These are phyloP conservation scores for Zymoseptoria pseudotritici DNA, from an alignment of 2,329 filamentous ascomycete species.

Conservation along the genomic window DNA sequence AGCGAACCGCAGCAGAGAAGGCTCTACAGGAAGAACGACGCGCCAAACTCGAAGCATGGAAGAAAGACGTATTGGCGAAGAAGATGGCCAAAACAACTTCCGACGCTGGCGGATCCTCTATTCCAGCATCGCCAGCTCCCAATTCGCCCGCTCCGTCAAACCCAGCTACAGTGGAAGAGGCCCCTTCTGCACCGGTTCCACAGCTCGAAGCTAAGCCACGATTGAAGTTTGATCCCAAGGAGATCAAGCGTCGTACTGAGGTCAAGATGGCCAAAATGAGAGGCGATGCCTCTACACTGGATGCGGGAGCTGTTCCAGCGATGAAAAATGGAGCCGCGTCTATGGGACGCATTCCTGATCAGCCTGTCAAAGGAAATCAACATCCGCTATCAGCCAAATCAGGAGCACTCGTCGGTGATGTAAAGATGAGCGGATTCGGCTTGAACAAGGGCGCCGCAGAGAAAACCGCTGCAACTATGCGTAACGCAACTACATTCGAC, in stretches of 20 bases:
- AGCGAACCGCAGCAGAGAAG: constrained; percentile 31
- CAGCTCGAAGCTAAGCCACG: constrained; percentile 84
- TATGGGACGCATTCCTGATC: constrained; percentile 19
- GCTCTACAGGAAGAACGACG: constrained; percentile 60
- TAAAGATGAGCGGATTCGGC: constrained; percentile 77
- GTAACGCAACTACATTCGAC: constrained; percentile 37
- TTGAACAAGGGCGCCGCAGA: constrained; percentile 64
- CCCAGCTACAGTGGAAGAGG: constrained; percentile 1
- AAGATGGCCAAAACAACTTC: constrained; percentile 60
- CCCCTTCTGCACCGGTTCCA: constrained; percentile 57
- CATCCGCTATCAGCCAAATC: not conserved
- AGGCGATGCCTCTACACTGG: constrained; percentile 49
- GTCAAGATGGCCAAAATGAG: constrained; percentile 43
- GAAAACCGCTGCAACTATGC: constrained; percentile 63
- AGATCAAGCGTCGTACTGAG: constrained; percentile 70
- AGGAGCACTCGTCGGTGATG: constrained; percentile 22
- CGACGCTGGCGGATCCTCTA: not conserved
- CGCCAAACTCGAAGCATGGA: constrained; percentile 83
- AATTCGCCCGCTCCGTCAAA: constrained; percentile 5
- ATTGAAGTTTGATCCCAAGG: constrained; percentile 81
- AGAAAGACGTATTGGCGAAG: constrained; percentile 68
- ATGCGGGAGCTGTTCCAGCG: constrained; percentile 45
- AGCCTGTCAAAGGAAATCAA: constrained; percentile 9
- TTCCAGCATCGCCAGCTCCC: constrained; percentile 9
- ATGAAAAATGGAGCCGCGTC: constrained; percentile 23